Base-by-base conservation (phyloP, 805 yeast species). In the Suhomyces prunicola region DNA sequence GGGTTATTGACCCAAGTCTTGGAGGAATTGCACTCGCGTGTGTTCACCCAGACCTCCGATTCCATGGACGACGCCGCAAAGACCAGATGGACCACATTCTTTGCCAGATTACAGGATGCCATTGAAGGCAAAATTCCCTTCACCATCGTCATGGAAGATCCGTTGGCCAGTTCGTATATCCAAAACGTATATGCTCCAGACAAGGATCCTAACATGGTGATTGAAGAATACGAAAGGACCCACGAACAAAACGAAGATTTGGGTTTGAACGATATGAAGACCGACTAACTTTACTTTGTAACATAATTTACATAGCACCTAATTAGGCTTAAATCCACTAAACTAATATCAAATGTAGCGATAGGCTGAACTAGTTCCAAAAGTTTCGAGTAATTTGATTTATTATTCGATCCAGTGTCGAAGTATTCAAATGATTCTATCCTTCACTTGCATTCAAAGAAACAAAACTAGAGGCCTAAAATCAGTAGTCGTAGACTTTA, bases 161-260 rank as follows among this genome's bases (percentile, higher is more conserved):
- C 99, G 6, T 74, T 94, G 63, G 97, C 97, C 17, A 87, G 96
- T 4, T 90, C 97, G 0, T 94, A 94, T 65, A 88, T 94, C 57
- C 99, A 94, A 73, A 94, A 94, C 67, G 94, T 93, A n/a, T 94
- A 92, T 66, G 99, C 99, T 35, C 99, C 99, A 26, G 99, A 94
- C 72, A 82, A 83, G 42, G 99, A 94, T 73, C 99, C 99, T 59
- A 90, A 93, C 68, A 94, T 94, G 98, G 78, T 69, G 42, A 82
- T 88, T 55, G 97, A 88, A 72, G 97, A 94, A 53, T 90, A 83
- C 61, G 96, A 90, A 60, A 88, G 99, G 77, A 86, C 96, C 2
- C 75, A 78, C 41, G 87, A 90, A 64, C 96, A 92, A 71, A 91
- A 94, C 67, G 99, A 94, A 66, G 93, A 87, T 44, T 80, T 94